These are phyloP conservation scores for Rhinocladiella similis DNA, from an alignment of 2,329 filamentous ascomycete genomes.

Conservation along the genomic window DNA sequence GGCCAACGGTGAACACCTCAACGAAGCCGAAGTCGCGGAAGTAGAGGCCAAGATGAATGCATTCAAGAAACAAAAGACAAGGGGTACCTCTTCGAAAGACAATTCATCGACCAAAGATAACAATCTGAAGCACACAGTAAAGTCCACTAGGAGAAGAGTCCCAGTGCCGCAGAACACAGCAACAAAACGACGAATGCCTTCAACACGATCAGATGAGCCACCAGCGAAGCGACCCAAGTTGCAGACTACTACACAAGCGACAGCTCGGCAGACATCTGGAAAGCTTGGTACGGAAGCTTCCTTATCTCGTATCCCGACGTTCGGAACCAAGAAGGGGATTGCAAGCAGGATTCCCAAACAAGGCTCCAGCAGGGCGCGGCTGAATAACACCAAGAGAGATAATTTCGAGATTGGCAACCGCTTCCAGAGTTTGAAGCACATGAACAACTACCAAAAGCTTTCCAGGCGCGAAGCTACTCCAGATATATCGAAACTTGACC, in stretches of 20 bases:
- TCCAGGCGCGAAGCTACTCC: conserved; percentile 17
- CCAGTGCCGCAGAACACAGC: neutral
- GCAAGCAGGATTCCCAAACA: neutral
- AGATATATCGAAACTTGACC: conserved; percentile 13
- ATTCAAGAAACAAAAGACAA: too few relatives aligned
- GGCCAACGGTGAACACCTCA: conserved; percentile 29
- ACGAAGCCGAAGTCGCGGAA: conserved; percentile 15
- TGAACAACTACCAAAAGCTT: conserved; percentile 23
- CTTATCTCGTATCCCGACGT: neutral
- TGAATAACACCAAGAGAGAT: neutral
- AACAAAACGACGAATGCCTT: neutral
- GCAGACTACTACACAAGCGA: neutral
- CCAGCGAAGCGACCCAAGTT: neutral
- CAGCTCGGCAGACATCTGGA: too few relatives aligned
- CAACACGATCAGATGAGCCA: neutral
- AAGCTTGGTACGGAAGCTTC: neutral
- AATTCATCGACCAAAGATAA: neutral
- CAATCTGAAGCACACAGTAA: too few relatives aligned
- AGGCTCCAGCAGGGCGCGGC: neutral
- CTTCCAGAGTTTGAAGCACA: conserved; percentile 23
- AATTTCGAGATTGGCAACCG: conserved; percentile 7
- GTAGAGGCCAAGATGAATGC: conserved; percentile 22
- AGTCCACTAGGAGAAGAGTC: neutral
- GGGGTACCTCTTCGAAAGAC: neutral
- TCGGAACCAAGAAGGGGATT: neutral